Conservation (phyloP, 2,329 filamentous ascomycete species). For the Talaromyces sp. region DNA sequence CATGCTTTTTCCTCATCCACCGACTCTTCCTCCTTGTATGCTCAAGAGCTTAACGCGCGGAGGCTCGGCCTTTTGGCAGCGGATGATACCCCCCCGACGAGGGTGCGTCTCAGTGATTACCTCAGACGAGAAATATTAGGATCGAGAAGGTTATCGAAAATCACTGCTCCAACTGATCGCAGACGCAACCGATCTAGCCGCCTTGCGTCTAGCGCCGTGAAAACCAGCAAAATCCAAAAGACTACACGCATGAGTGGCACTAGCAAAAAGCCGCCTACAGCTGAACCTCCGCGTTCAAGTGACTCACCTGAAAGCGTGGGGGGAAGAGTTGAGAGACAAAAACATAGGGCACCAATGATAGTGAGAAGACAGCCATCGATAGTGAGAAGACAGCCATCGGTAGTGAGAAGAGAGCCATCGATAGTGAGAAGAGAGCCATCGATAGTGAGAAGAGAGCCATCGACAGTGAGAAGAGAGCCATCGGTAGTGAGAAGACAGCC, state of each 20-base stretch:
- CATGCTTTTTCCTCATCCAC: constrained; percentile 1
- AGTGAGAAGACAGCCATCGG: not conserved
- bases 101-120: too few species aligned
- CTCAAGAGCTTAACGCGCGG: not conserved
- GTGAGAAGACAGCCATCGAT: not conserved
- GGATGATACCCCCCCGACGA: too few species aligned
- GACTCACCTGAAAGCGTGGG: not conserved
- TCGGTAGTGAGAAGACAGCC: not conserved
- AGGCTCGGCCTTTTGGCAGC: not conserved
- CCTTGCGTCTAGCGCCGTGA: not conserved
- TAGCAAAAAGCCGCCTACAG: not conserved
- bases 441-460: not conserved
- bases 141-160: not conserved
- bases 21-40: not conserved
- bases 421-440: not conserved
- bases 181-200: not conserved
- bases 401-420: not conserved
- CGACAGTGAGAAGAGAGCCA: not conserved
- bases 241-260: not conserved
- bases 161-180: not conserved
- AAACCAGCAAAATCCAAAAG: not conserved
- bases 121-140: too few species aligned
- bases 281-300: not conserved
- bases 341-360: not conserved
- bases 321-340: not conserved